Percentiles rank a stretch among this genome's conserved stretches.
phyloP scores from a whole-genome alignment of 306 rosid species.

The Rosa rugosa region DNA sequence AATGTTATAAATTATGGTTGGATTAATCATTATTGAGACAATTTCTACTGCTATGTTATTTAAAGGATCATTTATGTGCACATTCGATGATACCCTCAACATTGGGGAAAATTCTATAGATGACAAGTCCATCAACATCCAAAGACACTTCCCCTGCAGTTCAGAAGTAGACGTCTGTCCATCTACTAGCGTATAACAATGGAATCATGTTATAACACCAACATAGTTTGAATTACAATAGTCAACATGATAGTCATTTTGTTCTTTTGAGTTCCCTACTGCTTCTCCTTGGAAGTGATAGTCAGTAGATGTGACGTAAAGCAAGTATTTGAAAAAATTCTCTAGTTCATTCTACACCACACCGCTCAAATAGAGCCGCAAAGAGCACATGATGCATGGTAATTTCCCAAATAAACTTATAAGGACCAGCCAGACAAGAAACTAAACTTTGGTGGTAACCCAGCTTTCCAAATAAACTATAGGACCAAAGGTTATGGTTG shows the following conservation, averaged over 20 bases:
- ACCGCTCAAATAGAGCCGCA: background rate
- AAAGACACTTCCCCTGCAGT: background rate
- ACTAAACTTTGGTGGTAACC: background rate
- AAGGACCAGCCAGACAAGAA: background rate
- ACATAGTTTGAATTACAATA: background rate
- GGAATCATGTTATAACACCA: background rate
- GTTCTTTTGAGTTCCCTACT: background rate
- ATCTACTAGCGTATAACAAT: background rate
- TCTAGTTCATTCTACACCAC: background rate
- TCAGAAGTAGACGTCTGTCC: background rate
- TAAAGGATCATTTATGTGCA: background rate
- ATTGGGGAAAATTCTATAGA: background rate
- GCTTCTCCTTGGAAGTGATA: background rate
- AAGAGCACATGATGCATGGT: background rate
- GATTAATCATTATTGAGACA: background rate
- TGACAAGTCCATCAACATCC: background rate
- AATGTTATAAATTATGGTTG: background rate
- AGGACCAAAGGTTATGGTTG: background rate
- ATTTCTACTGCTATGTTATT: background rate
- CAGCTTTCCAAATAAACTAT: background rate
- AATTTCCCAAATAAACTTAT: background rate
- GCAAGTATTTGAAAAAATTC: background rate
- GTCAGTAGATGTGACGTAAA: background rate
- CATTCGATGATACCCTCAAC: background rate
- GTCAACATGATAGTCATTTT: background rate